phyloP scores from a whole-genome alignment of 202 grass and related monocot genomes.

The Bolboschoenoplectus hybrid region DNA sequence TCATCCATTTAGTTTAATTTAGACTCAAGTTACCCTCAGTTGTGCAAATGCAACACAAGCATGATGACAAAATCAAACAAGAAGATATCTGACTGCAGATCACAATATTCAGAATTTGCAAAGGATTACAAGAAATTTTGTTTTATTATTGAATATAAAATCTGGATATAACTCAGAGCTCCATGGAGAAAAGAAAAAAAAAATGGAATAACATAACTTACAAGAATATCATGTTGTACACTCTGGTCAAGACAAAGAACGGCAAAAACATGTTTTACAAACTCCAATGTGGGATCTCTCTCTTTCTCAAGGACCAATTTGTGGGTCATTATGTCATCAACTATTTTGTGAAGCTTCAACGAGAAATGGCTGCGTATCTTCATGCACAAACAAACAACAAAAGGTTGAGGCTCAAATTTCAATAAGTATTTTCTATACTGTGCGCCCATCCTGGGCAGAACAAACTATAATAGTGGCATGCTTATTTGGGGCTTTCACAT shows the following conservation, averaged over 20 bases:
- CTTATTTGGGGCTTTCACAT: neutral
- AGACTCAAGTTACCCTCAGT: neutral
- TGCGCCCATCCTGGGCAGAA: neutral
- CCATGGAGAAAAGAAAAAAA: neutral
- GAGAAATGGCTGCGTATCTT: slow-evolving; percentile 94
- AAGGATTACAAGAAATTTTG: neutral
- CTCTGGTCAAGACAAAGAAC: slow-evolving; percentile 92
- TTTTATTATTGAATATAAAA: neutral
- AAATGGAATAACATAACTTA: slow-evolving; percentile 51
- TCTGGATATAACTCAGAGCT: neutral
- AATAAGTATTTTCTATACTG: slow-evolving; percentile 8
- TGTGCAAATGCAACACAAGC: neutral
- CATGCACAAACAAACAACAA: slow-evolving; percentile 38
- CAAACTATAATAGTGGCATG: neutral
- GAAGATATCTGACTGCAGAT: neutral
- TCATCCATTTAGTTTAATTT: neutral
- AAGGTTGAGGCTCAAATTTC: slow-evolving; percentile 22
- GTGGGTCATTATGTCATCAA: slow-evolving; percentile 62
- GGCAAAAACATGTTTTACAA: slow-evolving; percentile 93
- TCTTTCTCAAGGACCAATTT: slow-evolving; percentile 50
- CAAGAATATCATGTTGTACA: slow-evolving; percentile 94
- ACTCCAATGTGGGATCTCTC: slow-evolving; percentile 87
- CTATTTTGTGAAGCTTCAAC: slow-evolving; percentile 85
- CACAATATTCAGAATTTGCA: neutral
- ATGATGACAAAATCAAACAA: neutral